Base-by-base conservation (phyloP, 2,329 filamentous ascomycete species). In the Ramularia endophylla region DNA sequence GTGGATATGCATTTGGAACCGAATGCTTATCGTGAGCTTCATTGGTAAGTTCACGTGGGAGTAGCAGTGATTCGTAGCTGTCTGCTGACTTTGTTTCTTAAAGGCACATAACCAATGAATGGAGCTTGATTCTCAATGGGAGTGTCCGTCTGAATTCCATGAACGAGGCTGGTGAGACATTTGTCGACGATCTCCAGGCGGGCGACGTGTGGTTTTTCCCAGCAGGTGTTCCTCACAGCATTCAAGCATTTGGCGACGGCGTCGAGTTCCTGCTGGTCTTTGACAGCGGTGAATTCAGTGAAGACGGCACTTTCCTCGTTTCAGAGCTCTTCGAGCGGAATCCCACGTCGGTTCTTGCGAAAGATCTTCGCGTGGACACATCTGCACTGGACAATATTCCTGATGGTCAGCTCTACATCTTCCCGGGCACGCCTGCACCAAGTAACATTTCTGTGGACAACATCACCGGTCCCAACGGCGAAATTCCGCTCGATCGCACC, bases 221-320 rank as follows among this genome's bases (percentile, higher is more conserved):
- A 74, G 58, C 77, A 68, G 59, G 58, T 13, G 42, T 56, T 0
- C 53, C 58, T 6, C 59, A 61, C 41, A 49, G 36, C 6, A 60
- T 61, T 17, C 59, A 61, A 43, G 53, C 53, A 0, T 69, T 78
- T 9, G 72, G 72, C 3, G 64, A 71, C 22, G 77, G 77, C 1
- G 65, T 62, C 29, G 77, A 81, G 54, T 80, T 80, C 54, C 65
- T 81, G 1, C 66, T 81, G 2, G 70, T 81, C 36, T 81, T 81
- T 49, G 72, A 81, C 58, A 63, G 73, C 41, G 78, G 77, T 3
- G 57, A 60, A 4, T 81, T 80, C 61, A 73, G 68, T 38, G 78
- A 81, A 59, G 74, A 80, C 41, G 68, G 67, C 33, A 81, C 78
- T 0, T 79, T 78, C 62, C 67, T 81, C 3, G 67, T 77, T 12